Evolutionary conservation across 2,329 filamentous ascomycete species (phyloP).

Genomic region (Penicillium sp.): DNA sequence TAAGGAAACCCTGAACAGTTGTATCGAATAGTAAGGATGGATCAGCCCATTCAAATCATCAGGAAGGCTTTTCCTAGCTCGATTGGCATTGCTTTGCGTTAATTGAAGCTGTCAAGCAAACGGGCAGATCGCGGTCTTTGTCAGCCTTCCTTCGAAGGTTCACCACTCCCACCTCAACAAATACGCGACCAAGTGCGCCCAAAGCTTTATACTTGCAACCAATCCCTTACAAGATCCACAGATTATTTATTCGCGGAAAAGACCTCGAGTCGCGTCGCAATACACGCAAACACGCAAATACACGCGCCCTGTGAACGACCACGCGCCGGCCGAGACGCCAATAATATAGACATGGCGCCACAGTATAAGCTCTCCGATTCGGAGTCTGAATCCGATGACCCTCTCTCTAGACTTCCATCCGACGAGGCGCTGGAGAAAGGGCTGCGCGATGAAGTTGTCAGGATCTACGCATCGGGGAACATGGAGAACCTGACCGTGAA

Average conservation of each 20-base stretch:
- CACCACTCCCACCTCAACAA: not conserved
- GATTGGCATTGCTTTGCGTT: not conserved
- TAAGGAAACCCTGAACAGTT: too few relatives aligned
- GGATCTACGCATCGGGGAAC: constrained; percentile 39
- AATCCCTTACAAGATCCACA: not conserved
- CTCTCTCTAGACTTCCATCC: constrained; percentile 23
- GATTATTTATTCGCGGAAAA: not conserved
- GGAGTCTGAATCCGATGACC: constrained; percentile 29
- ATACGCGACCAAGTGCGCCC: not conserved
- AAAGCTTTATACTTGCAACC: not conserved
- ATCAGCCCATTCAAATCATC: too few relatives aligned
- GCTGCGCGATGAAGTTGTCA: constrained; percentile 39
- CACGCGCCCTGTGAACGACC: not conserved
- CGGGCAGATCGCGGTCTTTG: not conserved
- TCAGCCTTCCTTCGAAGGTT: not conserved
- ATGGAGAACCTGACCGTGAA: constrained; percentile 58
- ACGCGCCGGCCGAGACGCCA: not conserved
- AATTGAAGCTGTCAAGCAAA: not conserved
- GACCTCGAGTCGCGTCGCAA: not conserved
- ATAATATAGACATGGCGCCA: constrained; percentile 26
- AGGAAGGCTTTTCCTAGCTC: too few relatives aligned
- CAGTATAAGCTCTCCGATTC: constrained; percentile 32
- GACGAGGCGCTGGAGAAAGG: constrained; percentile 37
- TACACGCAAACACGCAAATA: not conserved
- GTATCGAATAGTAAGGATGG: too few relatives aligned